Evolutionary conservation across 257 asterid genomes (phyloP).

Genomic region (Nicotiana knightiana): DNA sequence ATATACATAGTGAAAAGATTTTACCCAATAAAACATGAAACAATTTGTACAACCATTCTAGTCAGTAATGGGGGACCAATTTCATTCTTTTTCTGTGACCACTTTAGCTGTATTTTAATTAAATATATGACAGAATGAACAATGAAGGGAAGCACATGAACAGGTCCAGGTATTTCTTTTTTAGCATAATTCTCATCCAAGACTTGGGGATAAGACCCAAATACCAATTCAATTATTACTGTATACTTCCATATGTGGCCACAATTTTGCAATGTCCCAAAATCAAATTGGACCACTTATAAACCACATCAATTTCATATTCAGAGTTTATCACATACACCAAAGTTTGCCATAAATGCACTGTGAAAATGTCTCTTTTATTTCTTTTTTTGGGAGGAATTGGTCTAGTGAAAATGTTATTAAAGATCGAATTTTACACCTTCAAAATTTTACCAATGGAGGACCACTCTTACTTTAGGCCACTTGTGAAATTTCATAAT

Average conservation of each 20-base stretch:
- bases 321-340: not conserved
- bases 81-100: not conserved
- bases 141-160: constrained; percentile 5
- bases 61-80: constrained; percentile 8
- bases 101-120: not conserved
- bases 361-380: not conserved
- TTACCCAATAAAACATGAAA: not conserved
- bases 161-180: not conserved
- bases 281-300: not conserved
- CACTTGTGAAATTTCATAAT: too few species aligned
- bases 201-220: constrained; percentile 3
- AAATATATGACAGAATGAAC: not conserved
- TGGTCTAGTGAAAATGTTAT: too few species aligned
- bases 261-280: not conserved
- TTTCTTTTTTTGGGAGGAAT: not conserved
- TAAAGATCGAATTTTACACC: too few species aligned
- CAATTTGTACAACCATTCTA: not conserved
- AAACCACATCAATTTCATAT: constrained; percentile 1
- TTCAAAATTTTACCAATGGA: too few species aligned
- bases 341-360: constrained; percentile 12
- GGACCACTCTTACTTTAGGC: too few species aligned
- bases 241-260: not conserved
- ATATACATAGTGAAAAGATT: not conserved
- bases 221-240: not conserved
- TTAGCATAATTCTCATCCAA: not conserved